Evolutionary conservation across 2,329 filamentous ascomycete species (phyloP), one percentile per base, ranked within the genome.

Genomic region (Phoma sp.): DNA sequence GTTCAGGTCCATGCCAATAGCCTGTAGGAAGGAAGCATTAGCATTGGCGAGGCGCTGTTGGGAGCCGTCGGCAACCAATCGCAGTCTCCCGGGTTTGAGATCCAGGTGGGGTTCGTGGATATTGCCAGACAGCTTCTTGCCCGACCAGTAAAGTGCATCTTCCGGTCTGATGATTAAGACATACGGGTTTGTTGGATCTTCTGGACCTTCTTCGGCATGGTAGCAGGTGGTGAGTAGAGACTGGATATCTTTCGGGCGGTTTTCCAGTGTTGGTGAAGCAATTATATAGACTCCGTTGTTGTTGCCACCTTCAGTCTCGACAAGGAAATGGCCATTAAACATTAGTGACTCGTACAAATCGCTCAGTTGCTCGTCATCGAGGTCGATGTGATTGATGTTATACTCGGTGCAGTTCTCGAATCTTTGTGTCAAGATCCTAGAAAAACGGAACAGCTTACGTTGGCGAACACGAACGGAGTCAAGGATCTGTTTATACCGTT

Each of bases 321-420:
- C 87, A 27, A 96, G 83, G 67, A 98, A 96, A 72, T 99, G 95
- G 3, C 90, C 91, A 0, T 90, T 89, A 37, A 89, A 82, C 10
- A 91, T 85, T 7, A 99, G 82, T 23, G 90, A 86, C 62, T 96
- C 90, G 60, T 93, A 89, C 25, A 99, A 83, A 33, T 89, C 86
- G 55, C 88, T 86, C 57, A 96, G 81, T 57, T 85, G 83, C 29
- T 90, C 86, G 7, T 84, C 82, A 4, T 84, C 79, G 49, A 92
- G 83, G 2, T 83, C 79, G 53, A 92, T 85, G 35, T 89, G 87
- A 32, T 89, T 87, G 68, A 98, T 89, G 73, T 90, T 96, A 75
- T 95, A 96, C 74, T 99, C 95, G 8, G 92, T 96, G 4, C 91
- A 90, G 69, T 99, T 98, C 74, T 99, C 95, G 68, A 99, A 99